Percentiles rank a stretch among this genome's conserved stretches.
Conservation (phyloP, 2,329 filamentous ascomycete genomes). For the Trichoderma koningii region DNA sequence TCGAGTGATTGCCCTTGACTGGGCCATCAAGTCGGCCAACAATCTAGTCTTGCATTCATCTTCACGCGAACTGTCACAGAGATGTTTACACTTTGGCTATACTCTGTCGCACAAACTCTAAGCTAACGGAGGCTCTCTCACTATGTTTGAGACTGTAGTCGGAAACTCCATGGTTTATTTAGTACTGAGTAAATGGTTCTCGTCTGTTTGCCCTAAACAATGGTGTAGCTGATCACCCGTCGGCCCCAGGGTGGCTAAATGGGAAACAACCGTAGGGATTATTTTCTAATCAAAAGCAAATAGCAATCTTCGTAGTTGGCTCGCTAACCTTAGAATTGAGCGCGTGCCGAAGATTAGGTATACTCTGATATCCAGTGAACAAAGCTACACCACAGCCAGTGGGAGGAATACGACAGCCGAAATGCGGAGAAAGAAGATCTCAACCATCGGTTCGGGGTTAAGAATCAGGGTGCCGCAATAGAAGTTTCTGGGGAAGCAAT, state of each 20-base stretch:
- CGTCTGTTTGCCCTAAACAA: neutral
- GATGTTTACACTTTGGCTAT: no score
- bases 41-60: no score
- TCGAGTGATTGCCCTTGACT: no score
- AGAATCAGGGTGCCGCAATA: neutral
- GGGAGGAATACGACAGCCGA: neutral
- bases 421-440: slow-evolving; percentile 1
- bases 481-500: neutral
- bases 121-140: no score
- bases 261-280: neutral
- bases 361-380: neutral
- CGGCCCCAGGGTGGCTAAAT: neutral
- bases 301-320: neutral
- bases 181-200: no score
- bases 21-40: no score
- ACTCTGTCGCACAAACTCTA: no score
- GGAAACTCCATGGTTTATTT: no score
- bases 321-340: neutral
- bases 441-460: neutral
- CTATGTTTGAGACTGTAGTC: no score
- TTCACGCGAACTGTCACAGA: no score
- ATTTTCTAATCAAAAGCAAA: neutral
- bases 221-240: neutral
- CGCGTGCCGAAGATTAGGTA: neutral
- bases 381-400: neutral